Conservation (phyloP, 2,329 filamentous ascomycete genomes). For the Cladosporium sp. region DNA sequence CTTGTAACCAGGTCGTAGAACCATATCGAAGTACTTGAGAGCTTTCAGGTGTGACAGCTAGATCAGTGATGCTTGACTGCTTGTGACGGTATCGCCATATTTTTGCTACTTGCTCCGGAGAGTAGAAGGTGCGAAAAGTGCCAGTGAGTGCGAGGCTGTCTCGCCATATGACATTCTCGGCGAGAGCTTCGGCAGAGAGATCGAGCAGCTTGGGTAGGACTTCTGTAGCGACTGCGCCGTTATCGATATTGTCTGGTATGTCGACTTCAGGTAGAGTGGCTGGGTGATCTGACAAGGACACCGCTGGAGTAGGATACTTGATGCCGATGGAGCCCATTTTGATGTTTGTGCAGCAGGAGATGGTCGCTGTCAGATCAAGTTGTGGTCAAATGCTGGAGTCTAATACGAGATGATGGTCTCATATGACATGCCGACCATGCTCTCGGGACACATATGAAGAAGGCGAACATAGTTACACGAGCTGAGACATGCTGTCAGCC, state of each 20-base stretch:
- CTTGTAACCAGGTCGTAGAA: constrained; percentile 31
- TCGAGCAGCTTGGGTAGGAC: constrained; percentile 5
- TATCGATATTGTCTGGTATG: constrained; percentile 22
- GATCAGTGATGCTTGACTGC: constrained; percentile 24
- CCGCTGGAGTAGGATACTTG: constrained; percentile 6
- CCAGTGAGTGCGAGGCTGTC: constrained; percentile 60
- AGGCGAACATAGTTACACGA: background rate
- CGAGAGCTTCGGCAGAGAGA: constrained; percentile 2
- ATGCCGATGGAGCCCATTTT: constrained; percentile 11
- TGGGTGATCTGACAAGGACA: constrained; percentile 23
- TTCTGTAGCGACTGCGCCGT: background rate
- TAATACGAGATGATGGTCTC: background rate
- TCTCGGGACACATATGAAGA: background rate
- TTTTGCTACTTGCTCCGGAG: constrained; percentile 44
- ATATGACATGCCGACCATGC: background rate
- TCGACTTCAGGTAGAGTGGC: constrained; percentile 20
- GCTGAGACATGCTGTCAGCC: background rate
- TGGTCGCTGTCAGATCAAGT: background rate
- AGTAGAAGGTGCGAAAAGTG: constrained; percentile 57
- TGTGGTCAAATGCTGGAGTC: background rate
- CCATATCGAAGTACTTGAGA: constrained; percentile 19
- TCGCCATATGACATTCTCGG: constrained; percentile 48
- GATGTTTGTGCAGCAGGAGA: background rate
- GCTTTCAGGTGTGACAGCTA: constrained; percentile 34
- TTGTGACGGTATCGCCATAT: constrained; percentile 39